A percentile compares a stretch with the other conserved stretches of the same genome.
phyloP scores from a whole-genome alignment of 345 rosid species.

The Lepidium aucheri region DNA sequence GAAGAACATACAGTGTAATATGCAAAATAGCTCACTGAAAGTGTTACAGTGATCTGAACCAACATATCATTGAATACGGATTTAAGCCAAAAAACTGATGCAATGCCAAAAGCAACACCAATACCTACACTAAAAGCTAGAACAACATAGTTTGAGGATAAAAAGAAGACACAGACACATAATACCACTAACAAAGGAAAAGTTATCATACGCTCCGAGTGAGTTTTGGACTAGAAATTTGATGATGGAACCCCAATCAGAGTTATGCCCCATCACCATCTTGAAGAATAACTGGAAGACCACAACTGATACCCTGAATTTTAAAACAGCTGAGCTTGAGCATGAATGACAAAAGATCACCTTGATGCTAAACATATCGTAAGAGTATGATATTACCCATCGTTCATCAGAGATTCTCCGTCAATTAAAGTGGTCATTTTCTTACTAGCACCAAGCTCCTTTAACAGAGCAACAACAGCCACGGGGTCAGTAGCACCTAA shows the following conservation, averaged over 20 bases:
- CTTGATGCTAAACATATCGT: slow-evolving; percentile 1
- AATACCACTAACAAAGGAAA: neutral
- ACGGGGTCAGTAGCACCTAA: slow-evolving; percentile 96
- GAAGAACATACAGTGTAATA: slow-evolving; percentile 67
- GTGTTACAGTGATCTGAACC: slow-evolving; percentile 76
- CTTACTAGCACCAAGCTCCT: slow-evolving; percentile 93
- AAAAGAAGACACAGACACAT: neutral
- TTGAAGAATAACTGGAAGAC: slow-evolving; percentile 76
- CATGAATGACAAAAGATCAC: neutral
- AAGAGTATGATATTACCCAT: slow-evolving; percentile 47
- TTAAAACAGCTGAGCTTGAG: neutral
- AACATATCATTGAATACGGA: slow-evolving; percentile 77
- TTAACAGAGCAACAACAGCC: slow-evolving; percentile 86
- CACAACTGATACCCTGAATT: slow-evolving; percentile 81
- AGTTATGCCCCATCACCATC: slow-evolving; percentile 71
- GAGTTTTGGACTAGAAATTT: slow-evolving; percentile 62
- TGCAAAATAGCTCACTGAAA: slow-evolving; percentile 86
- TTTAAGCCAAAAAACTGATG: slow-evolving; percentile 86
- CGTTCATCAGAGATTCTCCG: slow-evolving; percentile 97
- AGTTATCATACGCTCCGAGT: slow-evolving; percentile 75
- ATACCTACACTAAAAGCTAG: slow-evolving; percentile 60
- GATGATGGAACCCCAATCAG: slow-evolving; percentile 44
- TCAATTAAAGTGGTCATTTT: slow-evolving; percentile 85
- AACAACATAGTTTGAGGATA: slow-evolving; percentile 16
- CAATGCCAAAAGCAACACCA: slow-evolving; percentile 81